These are phyloP conservation scores for Lasiodiplodia sp. DNA, from an alignment of 2,329 filamentous ascomycete genomes.

Conservation along the genomic window DNA sequence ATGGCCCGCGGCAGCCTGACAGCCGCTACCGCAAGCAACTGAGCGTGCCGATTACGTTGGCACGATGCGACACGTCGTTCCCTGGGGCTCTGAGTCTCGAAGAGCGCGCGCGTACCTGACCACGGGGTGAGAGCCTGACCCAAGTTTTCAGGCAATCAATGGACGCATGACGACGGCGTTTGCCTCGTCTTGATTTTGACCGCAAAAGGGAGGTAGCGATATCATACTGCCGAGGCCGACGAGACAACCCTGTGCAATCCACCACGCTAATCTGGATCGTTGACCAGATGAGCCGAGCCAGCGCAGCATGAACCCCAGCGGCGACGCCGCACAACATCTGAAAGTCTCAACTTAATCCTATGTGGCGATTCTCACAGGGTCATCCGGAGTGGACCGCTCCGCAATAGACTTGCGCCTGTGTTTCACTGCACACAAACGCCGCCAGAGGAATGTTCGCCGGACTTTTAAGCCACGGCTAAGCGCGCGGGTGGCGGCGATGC, in stretches of 20 bases:
- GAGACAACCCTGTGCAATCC: not conserved
- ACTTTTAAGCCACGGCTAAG: slow-evolving; percentile 10
- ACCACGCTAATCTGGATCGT: slow-evolving; percentile 8
- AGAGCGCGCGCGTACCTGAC: slow-evolving; percentile 1
- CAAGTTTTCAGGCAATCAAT: slow-evolving; percentile 11
- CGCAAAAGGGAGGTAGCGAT: not conserved
- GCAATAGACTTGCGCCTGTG: slow-evolving; percentile 7
- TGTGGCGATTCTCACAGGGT: slow-evolving; percentile 26
- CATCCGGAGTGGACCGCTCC: slow-evolving; percentile 7
- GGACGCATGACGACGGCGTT: slow-evolving; percentile 7
- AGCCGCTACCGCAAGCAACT: slow-evolving; percentile 3
- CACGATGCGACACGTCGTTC: slow-evolving; percentile 13
- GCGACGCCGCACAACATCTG: slow-evolving; percentile 14
- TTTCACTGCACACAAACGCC: not conserved
- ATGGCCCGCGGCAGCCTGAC: not conserved
- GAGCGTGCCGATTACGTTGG: not conserved
- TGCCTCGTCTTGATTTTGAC: slow-evolving; percentile 10
- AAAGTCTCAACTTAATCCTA: slow-evolving; percentile 12
- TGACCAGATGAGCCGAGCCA: not conserved
- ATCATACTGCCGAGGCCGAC: slow-evolving; percentile 1
- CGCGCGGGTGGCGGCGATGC: not conserved
- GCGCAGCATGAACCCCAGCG: slow-evolving; percentile 13
- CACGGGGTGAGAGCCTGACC: slow-evolving; percentile 7
- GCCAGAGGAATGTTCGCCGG: slow-evolving; percentile 11
- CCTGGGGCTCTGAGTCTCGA: not conserved